A percentile compares a stretch with the other conserved stretches of the same genome.
Conservation (phyloP, 306 rosid species). For the Calophaca sinica region DNA sequence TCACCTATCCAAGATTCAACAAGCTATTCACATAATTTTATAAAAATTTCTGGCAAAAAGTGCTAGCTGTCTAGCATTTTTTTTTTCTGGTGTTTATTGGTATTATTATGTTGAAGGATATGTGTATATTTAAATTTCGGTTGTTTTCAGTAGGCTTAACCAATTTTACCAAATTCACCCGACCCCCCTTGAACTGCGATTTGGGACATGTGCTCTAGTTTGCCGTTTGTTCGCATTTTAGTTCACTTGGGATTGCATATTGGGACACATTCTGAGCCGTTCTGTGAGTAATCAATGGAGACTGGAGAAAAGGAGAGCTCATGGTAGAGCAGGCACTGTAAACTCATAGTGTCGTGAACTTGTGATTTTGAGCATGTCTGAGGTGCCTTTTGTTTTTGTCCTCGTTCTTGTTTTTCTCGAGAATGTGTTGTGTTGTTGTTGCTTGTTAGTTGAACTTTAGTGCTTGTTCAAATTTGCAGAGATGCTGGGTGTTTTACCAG, state of each 20-base stretch:
- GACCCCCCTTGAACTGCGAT: background rate
- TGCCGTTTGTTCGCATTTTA: background rate
- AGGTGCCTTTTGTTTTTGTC: background rate
- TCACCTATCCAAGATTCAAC: conserved; percentile 7
- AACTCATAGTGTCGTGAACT: background rate
- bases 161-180: background rate
- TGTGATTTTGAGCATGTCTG: conserved; percentile 4
- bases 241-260: background rate
- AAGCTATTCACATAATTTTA: conserved; percentile 1
- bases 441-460: background rate
- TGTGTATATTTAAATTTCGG: conserved; percentile 1
- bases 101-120: conserved; percentile 1
- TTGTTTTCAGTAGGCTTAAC: conserved; percentile 24
- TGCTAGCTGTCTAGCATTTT: background rate
- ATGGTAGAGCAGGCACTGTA: background rate
- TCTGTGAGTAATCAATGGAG: background rate
- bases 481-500: background rate
- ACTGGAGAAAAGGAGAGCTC: background rate
- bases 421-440: background rate
- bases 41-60: background rate
- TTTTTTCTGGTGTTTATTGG: background rate
- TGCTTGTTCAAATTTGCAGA: conserved; percentile 4
- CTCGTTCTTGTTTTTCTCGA: background rate
- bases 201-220: background rate
- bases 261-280: background rate